A percentile compares a stretch with the other conserved stretches of the same genome.
Evolutionary conservation across 2,329 filamentous ascomycete genomes (phyloP).

Genomic region (Cordyceps javanica): DNA sequence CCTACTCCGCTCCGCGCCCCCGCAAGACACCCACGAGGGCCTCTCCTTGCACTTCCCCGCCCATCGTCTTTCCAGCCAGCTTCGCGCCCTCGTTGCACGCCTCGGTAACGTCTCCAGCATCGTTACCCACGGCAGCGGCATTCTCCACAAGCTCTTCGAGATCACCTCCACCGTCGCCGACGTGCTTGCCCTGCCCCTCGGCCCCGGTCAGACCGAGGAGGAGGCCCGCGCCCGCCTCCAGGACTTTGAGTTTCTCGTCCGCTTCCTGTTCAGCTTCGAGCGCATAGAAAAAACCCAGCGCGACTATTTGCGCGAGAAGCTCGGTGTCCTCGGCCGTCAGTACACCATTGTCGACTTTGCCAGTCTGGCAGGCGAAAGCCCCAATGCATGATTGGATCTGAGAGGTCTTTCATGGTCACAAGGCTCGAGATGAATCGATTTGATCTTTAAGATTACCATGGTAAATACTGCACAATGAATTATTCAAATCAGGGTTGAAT

Average conservation of each 20-base stretch:
- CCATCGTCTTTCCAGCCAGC: conserved; percentile 31
- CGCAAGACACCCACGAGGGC: conserved; percentile 28
- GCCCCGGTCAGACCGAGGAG: conserved; percentile 30
- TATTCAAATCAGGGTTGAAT: too few relatives aligned
- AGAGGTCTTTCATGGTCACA: too few relatives aligned
- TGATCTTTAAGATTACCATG: neutral
- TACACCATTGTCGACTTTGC: conserved; percentile 26
- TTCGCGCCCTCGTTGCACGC: conserved; percentile 30
- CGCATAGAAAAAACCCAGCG: conserved; percentile 39
- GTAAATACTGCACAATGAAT: too few relatives aligned
- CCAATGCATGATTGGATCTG: conserved; percentile 11
- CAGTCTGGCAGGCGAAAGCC: conserved; percentile 20
- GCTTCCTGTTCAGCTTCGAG: conserved; percentile 44
- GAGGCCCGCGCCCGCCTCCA: conserved; percentile 43
- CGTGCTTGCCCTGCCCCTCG: conserved; percentile 46
- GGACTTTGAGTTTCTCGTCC: conserved; percentile 47
- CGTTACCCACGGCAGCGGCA: conserved; percentile 48
- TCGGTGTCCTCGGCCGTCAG: conserved; percentile 27
- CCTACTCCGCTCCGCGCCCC: conserved; percentile 29
- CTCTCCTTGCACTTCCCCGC: conserved; percentile 35
- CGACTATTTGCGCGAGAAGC: conserved; percentile 34
- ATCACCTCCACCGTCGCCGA: conserved; percentile 55
- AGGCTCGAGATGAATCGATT: too few relatives aligned
- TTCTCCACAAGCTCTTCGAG: conserved; percentile 54
- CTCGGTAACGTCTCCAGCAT: conserved; percentile 36